Evolutionary conservation across 305 asterid species (phyloP), one percentile per base, ranked within the genome.

Genomic region (Plantago coronopus): DNA sequence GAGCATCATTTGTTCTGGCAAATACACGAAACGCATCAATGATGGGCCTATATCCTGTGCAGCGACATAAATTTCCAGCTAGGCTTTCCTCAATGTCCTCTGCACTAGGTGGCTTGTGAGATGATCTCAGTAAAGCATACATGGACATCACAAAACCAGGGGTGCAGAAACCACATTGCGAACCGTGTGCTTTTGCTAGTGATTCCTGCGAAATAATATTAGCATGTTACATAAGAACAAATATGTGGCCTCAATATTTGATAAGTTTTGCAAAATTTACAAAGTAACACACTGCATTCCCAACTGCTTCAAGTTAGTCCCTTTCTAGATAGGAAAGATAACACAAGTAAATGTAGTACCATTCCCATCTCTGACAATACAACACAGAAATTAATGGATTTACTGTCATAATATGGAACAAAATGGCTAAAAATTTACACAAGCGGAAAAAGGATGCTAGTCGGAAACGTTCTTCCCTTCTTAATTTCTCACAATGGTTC

Each of bases 141-240:
- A 91, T 84, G 70, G 98, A 91, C 96, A 91, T 91, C 47, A 89
- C 61, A 67, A 91, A 91, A 73, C 98, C 98, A 67, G 98, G 98
- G 56, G 97, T 91, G 79, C 98, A 91, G 72, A 88, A 91, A 54
- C 98, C 98, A 57, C 98, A 91, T 68, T 91, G 98, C 16, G 98
- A 89, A 62, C 97, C 98, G 77, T 91, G 98, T 51, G 88, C 70
- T 16, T 65, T 78, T 57, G 97, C 97, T 69, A 91, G 71, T 34
- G 94, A 80, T 76, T 91, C 98, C 98, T 91, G 83, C 25, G 74
- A 55, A 65, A 69, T 62, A 64, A 45, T 49, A 59, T 48, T 45
- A 59, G 64, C 37, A 51, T 17, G 63, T 67, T 16, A 76, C 56
- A 66, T 43, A 21, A 16, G 12, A 38, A 45, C 22, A n/a, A n/a